Evolutionary conservation across 1,139 yeast genomes (phyloP).

Genomic region (Trichomonascaceae sp.): DNA sequence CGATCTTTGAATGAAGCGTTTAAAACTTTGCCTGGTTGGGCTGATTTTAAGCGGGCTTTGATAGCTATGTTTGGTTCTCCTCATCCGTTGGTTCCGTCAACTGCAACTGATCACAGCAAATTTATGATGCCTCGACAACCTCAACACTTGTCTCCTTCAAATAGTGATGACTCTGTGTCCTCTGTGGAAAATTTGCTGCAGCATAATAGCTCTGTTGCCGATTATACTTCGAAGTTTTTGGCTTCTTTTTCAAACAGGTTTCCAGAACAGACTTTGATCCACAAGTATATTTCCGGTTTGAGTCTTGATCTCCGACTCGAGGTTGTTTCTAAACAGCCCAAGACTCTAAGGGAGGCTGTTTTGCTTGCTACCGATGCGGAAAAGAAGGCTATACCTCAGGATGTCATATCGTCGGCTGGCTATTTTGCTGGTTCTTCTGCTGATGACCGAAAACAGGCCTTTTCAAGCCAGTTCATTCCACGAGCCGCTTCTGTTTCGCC

Average conservation of each 20-base stretch:
- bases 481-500: neutral
- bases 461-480: neutral
- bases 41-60: slow-evolving; percentile 6
- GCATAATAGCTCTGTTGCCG: slow-evolving; percentile 3
- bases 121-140: neutral
- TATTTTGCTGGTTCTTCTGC: neutral
- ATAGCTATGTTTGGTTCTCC: slow-evolving; percentile 1
- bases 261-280: slow-evolving; percentile 3
- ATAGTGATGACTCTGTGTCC: slow-evolving; percentile 2
- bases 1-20: slow-evolving; percentile 2
- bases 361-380: neutral
- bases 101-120: neutral
- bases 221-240: slow-evolving; percentile 2
- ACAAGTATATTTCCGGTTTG: slow-evolving; percentile 5
- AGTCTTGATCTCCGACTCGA: slow-evolving; percentile 7
- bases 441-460: neutral
- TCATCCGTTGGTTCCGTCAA: neutral
- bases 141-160: neutral
- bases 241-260: neutral
- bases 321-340: slow-evolving; percentile 1
- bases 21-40: slow-evolving; percentile 5
- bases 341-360: slow-evolving; percentile 3
- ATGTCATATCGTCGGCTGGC: neutral
- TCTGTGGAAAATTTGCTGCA: slow-evolving; percentile 4
- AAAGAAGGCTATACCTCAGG: neutral